phyloP scores from a whole-genome alignment of 768 basidiomycete species.

The Leccinum pellstonianum region DNA sequence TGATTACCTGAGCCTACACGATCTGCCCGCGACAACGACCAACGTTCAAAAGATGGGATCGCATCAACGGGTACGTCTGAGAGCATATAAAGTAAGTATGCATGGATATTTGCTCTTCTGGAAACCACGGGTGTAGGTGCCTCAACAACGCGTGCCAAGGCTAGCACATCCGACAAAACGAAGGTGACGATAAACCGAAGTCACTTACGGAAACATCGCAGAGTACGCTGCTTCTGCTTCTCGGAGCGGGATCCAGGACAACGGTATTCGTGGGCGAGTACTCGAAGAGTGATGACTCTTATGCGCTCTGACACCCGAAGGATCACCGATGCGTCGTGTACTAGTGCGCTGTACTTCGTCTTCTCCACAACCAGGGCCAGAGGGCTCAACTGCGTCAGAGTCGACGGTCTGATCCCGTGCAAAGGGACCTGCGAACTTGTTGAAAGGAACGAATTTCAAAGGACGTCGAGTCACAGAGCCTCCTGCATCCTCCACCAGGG shows the following conservation, averaged over 20 bases:
- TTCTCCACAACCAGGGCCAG: background rate
- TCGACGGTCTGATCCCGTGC: background rate
- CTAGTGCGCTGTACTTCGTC: background rate
- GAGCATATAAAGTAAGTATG: background rate
- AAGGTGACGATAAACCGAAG: background rate
- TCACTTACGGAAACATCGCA: conserved; percentile 27
- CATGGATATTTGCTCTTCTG: background rate
- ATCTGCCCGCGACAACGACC: background rate
- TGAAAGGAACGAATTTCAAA: conserved; percentile 28
- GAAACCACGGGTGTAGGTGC: background rate
- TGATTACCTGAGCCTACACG: background rate
- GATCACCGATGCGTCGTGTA: background rate
- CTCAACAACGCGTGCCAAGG: background rate
- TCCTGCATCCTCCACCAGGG: conserved; percentile 11
- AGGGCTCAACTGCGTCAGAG: background rate
- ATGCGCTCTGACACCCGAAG: conserved; percentile 1
- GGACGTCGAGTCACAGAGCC: conserved; percentile 21
- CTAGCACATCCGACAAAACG: conserved; percentile 6
- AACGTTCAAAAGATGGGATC: background rate
- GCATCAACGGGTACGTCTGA: background rate
- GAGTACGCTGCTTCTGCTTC: conserved; percentile 31
- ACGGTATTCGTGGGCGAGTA: conserved; percentile 13
- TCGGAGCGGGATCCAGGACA: conserved; percentile 25
- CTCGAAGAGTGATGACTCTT: background rate
- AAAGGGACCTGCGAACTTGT: conserved; percentile 17